Evolutionary conservation across 2,329 filamentous ascomycete species (phyloP), one percentile per base, ranked within the genome.

Genomic region (Albifimbria verrucaria): DNA sequence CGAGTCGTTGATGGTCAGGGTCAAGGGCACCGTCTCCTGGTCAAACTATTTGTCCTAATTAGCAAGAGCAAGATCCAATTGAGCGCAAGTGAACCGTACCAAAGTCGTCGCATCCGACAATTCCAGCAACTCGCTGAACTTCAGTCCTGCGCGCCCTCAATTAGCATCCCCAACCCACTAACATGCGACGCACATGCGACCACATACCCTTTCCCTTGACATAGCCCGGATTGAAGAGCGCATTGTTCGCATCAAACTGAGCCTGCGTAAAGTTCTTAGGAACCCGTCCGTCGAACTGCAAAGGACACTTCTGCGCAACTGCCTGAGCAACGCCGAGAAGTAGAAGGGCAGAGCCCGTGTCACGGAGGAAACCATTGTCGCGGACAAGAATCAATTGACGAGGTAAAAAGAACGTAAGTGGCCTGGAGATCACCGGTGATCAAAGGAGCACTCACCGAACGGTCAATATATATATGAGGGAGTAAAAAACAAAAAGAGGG

Each of bases 1-100:
- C 54, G 75, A 60, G 65, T 86, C 82, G 53, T 64, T 76, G 63
- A 85, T 77, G 41, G 79, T 82, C 10, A 83, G 77, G 60, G 81
- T 79, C 21, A 83, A 58, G 4, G 81, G 68, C 28, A 74, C 66
- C 43, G 72, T 70, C 45, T 68, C 67, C 17, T 58, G 59, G 49
- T 82, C 78, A 58, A 81, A 81, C 65, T 48, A 36, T 54, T 18
- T 57, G n/a, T n/a, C n/a, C n/a, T 62, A 51, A 55, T 59, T 15
- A 55, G 51, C 4, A 54, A 49, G 10, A 55, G 39, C 24, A 49
- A 17, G 24, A 54, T 53, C 52, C 53, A 53, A n/a, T n/a, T n/a
- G n/a, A n/a, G n/a, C n/a, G n/a, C n/a, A n/a, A 15, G 57, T 57
- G 54, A 57, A 55, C 54, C 68, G 50, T 64, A 75, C 74, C 22